phyloP scores from a whole-genome alignment of 768 basidiomycete genomes.

The Calocybe gangraenosa region DNA sequence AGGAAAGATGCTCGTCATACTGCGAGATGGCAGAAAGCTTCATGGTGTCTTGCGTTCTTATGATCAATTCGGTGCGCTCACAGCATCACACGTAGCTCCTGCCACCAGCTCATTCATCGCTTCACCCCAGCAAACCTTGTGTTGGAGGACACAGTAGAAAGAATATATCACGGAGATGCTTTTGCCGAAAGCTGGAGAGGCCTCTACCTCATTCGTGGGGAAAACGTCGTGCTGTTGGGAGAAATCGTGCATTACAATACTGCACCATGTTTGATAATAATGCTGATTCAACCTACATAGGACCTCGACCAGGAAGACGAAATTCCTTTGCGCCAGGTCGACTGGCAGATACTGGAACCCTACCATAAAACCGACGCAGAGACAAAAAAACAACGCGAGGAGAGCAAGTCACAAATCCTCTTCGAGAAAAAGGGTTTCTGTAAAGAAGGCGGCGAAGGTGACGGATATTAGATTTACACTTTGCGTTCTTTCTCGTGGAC shows the following conservation, averaged over 20 bases:
- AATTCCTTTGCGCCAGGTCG: conserved; percentile 70
- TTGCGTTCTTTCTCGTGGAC: not conserved
- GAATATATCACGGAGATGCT: conserved; percentile 84
- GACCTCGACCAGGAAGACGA: conserved; percentile 93
- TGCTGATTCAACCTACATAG: conserved; percentile 34
- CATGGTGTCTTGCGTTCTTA: conserved; percentile 96
- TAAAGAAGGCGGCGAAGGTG: conserved; percentile 94
- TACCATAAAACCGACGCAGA: conserved; percentile 74
- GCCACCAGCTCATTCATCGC: conserved; percentile 2
- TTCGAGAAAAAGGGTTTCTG: conserved; percentile 87
- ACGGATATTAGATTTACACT: conserved; percentile 71
- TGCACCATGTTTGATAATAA: not conserved
- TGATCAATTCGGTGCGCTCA: conserved; percentile 86
- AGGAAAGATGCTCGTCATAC: conserved; percentile 99
- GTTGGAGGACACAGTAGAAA: conserved; percentile 91
- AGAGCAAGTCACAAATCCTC: conserved; percentile 76
- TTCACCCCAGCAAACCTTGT: conserved; percentile 83
- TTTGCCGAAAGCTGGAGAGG: conserved; percentile 89
- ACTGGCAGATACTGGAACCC: conserved; percentile 63
- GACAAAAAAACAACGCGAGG: conserved; percentile 75
- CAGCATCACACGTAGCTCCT: conserved; percentile 18
- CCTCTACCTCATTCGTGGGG: conserved; percentile 92
- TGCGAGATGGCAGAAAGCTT: conserved; percentile 94
- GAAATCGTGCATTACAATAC: conserved; percentile 71
- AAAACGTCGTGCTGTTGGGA: conserved; percentile 95